Evolutionary conservation across 2,329 filamentous ascomycete species (phyloP).

Genomic region (Fusarium sp.): DNA sequence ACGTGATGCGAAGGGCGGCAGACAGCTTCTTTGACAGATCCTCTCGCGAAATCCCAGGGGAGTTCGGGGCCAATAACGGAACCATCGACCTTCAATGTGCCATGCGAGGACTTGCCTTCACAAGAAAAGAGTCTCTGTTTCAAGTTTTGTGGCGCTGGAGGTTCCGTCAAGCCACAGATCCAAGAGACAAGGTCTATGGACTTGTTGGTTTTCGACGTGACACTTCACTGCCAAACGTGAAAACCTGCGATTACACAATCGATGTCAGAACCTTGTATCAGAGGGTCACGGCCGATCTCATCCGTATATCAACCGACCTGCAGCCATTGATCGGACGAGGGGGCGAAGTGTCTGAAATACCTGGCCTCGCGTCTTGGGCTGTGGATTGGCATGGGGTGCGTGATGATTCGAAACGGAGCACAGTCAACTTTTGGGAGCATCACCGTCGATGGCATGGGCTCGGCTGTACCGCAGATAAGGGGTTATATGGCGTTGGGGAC

Average conservation of each 20-base stretch:
- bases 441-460: neutral
- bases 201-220: neutral
- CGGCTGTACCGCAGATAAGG: neutral
- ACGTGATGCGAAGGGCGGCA: neutral
- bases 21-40: neutral
- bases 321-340: neutral
- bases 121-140: neutral
- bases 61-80: neutral
- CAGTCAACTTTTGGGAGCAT: neutral
- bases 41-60: neutral
- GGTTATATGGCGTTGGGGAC: neutral
- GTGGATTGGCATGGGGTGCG: neutral
- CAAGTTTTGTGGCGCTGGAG: constrained; percentile 7
- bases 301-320: neutral
- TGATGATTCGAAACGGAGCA: neutral
- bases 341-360: constrained; percentile 18
- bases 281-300: constrained; percentile 1
- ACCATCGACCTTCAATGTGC: neutral
- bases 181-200: constrained; percentile 3
- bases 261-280: neutral
- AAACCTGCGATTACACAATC: neutral
- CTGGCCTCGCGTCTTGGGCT: neutral
- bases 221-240: neutral
- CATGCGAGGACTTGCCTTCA: neutral
- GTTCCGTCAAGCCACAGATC: neutral